These are phyloP conservation scores for Corchorus olitorius DNA, from an alignment of 345 rosid genomes.

Conservation along the genomic window DNA sequence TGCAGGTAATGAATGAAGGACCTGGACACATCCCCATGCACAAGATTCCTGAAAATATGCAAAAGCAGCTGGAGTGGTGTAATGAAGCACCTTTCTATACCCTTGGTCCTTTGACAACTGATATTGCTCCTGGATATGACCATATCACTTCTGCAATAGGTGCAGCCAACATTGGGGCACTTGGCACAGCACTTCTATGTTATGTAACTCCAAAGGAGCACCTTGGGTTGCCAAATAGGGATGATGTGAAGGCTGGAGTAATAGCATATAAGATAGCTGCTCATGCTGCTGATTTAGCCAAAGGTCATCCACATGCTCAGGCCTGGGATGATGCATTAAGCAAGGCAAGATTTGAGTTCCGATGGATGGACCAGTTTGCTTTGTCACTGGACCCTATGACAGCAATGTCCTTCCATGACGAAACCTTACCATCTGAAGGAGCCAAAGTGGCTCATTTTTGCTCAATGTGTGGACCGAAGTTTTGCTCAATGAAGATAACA, in stretches of 20 bases:
- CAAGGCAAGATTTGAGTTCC: conserved; percentile 94
- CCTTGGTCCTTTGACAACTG: conserved; percentile 95
- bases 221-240: conserved; percentile 97
- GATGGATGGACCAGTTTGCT: conserved; percentile 99
- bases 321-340: conserved; percentile 98
- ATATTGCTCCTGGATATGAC: conserved; percentile 96
- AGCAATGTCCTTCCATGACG: conserved; percentile 97
- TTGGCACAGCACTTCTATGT: conserved; percentile 98
- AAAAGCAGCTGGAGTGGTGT: conserved; percentile 98
- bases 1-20: conserved; percentile 98
- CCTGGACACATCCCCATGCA: conserved; percentile 96
- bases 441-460: conserved; percentile 99
- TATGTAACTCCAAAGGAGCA: conserved; percentile 98
- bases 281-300: conserved; percentile 98
- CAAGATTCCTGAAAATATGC: conserved; percentile 99
- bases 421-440: conserved; percentile 95
- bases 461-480: conserved; percentile 98
- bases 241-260: conserved; percentile 97
- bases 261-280: conserved; percentile 97
- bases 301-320: conserved; percentile 92
- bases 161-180: conserved; percentile 98
- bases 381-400: conserved; percentile 96
- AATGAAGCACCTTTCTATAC: conserved; percentile 99
- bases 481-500: conserved; percentile 99
- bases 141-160: conserved; percentile 99